These are phyloP conservation scores for Daldinia caldariorum DNA, from an alignment of 495 filamentous ascomycete species.

Conservation along the genomic window DNA sequence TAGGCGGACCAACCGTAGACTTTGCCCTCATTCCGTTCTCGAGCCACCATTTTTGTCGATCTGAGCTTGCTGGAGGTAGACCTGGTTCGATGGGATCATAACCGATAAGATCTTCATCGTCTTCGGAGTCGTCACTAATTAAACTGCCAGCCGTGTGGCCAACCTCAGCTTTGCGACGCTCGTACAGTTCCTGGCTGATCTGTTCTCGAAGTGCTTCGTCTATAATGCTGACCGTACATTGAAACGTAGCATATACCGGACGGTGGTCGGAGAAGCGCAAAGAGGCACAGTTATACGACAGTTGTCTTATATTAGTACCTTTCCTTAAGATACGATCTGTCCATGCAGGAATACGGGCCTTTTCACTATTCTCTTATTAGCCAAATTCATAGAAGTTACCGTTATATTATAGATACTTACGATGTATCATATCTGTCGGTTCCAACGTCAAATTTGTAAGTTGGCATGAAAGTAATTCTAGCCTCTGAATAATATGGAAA, in stretches of 20 bases:
- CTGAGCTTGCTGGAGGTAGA: constrained; percentile 89
- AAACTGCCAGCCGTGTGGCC: constrained; percentile 57
- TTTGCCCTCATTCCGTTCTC: constrained; percentile 83
- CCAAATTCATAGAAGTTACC: neutral
- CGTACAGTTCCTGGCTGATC: constrained; percentile 77
- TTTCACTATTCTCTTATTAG: constrained; percentile 70
- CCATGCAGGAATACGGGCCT: constrained; percentile 94
- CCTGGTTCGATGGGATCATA: constrained; percentile 81
- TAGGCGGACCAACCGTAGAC: constrained; percentile 73
- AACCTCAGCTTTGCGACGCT: constrained; percentile 69
- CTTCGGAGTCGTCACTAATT: constrained; percentile 65
- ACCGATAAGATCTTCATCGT: constrained; percentile 75
- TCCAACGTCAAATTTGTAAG: constrained; percentile 93
- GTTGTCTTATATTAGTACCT: constrained; percentile 82
- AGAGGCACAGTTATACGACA: constrained; percentile 78
- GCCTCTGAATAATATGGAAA: constrained; percentile 94
- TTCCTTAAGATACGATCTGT: constrained; percentile 91
- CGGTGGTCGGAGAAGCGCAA: constrained; percentile 92
- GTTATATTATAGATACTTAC: constrained; percentile 59
- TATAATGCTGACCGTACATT: constrained; percentile 80
- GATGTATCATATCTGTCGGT: constrained; percentile 91
- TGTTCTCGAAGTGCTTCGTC: constrained; percentile 76
- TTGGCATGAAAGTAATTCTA: constrained; percentile 84
- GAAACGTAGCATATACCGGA: constrained; percentile 89
- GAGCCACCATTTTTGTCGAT: constrained; percentile 93